Percentiles rank a stretch among this genome's conserved stretches.
Conservation (phyloP, 352 stramenopile genomes). For the Plasmopara muralis region DNA sequence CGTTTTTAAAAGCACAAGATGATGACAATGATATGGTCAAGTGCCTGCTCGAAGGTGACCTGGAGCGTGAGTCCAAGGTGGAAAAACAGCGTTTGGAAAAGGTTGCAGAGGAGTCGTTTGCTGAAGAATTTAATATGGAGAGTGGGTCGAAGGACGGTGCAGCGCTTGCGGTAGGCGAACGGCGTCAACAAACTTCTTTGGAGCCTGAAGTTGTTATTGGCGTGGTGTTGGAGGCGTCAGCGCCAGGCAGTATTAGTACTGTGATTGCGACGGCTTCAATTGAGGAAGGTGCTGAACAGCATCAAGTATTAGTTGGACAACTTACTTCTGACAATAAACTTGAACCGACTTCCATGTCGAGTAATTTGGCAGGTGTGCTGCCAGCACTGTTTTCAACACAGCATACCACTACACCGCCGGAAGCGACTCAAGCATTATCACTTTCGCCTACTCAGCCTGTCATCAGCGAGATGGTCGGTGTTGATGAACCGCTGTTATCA, state of each 20-base stretch:
- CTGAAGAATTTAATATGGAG: conserved; percentile 70
- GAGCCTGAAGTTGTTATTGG: conserved; percentile 46
- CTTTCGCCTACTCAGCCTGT: conserved; percentile 19
- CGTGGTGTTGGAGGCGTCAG: conserved; percentile 18
- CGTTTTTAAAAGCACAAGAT: conserved; percentile 72
- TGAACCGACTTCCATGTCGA: conserved; percentile 9
- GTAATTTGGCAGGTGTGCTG: neutral
- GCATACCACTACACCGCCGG: neutral
- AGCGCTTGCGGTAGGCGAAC: conserved; percentile 25
- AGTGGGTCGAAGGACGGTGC: conserved; percentile 46
- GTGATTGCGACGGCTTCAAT: conserved; percentile 13
- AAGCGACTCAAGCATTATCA: conserved; percentile 8
- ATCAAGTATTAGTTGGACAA: conserved; percentile 23
- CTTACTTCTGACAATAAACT: conserved; percentile 18
- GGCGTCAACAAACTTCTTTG: conserved; percentile 44
- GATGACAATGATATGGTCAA: conserved; percentile 77
- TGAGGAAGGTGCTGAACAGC: conserved; percentile 44
- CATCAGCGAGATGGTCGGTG: conserved; percentile 22
- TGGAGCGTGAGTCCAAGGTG: conserved; percentile 44
- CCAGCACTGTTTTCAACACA: conserved; percentile 2
- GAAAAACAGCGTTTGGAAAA: conserved; percentile 43
- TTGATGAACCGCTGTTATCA: conserved; percentile 51
- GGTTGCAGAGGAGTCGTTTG: conserved; percentile 59
- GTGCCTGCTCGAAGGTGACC: conserved; percentile 60
- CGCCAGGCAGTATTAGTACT: conserved; percentile 15